These are phyloP conservation scores for Suillus discolor DNA, from an alignment of 768 basidiomycete genomes.

Conservation along the genomic window DNA sequence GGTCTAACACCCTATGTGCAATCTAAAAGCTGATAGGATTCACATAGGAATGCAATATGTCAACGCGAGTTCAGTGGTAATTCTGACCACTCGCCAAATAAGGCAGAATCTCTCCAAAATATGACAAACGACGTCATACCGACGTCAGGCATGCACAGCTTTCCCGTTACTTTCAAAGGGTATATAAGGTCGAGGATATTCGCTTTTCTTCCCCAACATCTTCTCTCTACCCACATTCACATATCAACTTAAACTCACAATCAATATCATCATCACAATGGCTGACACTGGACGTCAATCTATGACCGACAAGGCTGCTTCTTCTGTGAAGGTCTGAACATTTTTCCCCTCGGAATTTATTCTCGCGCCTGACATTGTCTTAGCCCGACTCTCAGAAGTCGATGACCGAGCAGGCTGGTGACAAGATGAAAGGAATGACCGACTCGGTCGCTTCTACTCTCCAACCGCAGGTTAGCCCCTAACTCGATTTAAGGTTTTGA, in stretches of 20 bases:
- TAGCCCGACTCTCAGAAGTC: conserved; percentile 64
- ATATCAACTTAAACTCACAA: not conserved
- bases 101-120: not conserved
- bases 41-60: too few relatives aligned
- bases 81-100: conserved; percentile 3
- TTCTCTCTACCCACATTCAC: not conserved
- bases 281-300: conserved; percentile 60
- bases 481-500: too few relatives aligned
- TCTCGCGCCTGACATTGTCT: not conserved
- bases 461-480: conserved; percentile 46
- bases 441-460: conserved; percentile 51
- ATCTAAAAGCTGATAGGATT: too few relatives aligned
- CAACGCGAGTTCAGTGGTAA: too few relatives aligned
- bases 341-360: too few relatives aligned
- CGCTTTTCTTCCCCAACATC: not conserved
- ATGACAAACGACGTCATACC: conserved; percentile 10
- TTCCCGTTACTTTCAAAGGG: not conserved
- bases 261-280: conserved; percentile 37
- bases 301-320: conserved; percentile 56
- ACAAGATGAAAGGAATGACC: conserved; percentile 47
- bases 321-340: conserved; percentile 49
- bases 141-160: conserved; percentile 10
- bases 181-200: conserved; percentile 11
- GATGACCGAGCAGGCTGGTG: conserved; percentile 51
- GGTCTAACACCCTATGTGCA: too few relatives aligned